phyloP scores from a whole-genome alignment of 106 monocot genomes.

The Xerophyta viscosa region DNA sequence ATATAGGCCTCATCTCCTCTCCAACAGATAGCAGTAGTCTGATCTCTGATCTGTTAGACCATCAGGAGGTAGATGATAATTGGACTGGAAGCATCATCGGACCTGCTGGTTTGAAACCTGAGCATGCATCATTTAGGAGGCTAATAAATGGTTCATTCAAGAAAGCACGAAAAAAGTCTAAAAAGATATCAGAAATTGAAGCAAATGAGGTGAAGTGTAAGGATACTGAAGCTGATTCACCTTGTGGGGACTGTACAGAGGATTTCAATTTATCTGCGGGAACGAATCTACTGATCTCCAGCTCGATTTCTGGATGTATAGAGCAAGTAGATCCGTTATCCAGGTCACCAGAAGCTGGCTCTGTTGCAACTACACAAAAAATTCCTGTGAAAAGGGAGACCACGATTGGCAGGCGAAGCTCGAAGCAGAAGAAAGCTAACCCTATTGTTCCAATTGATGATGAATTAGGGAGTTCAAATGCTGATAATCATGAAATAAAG shows the following conservation, averaged over 20 bases:
- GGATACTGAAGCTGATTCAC: constrained; percentile 1
- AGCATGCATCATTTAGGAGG: constrained; percentile 9
- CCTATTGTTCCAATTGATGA: constrained; percentile 1
- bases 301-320: constrained; percentile 7
- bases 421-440: constrained; percentile 12
- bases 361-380: constrained; percentile 8
- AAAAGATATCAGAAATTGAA: constrained; percentile 62
- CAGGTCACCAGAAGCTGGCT: constrained; percentile 9
- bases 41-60: not conserved
- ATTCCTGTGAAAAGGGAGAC: constrained; percentile 20
- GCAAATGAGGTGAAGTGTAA: constrained; percentile 14
- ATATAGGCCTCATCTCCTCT: not conserved
- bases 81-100: not conserved
- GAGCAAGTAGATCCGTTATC: constrained; percentile 7
- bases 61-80: not conserved
- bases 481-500: constrained; percentile 7
- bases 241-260: constrained; percentile 8
- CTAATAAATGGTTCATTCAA: constrained; percentile 18
- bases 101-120: not conserved
- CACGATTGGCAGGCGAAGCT: constrained; percentile 5
- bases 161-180: constrained; percentile 41
- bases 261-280: constrained; percentile 4
- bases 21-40: not conserved
- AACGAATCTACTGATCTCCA: constrained; percentile 2
- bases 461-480: constrained; percentile 8